phyloP scores from a whole-genome alignment of 129 eudicot species.

The Rutidosis leptorrhynchoides region DNA sequence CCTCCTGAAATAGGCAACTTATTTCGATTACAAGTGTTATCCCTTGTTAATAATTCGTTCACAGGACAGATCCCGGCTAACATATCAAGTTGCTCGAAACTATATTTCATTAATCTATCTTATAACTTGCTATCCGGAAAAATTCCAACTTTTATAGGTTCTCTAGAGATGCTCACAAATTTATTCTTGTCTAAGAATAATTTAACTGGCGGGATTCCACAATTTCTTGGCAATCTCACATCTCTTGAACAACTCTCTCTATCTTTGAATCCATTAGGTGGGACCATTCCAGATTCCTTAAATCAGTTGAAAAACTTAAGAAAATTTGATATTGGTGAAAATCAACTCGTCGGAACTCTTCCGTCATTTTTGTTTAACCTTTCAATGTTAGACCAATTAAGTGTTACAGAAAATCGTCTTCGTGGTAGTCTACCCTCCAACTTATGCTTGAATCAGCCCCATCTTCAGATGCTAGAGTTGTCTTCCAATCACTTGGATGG shows the following conservation, averaged over 20 bases:
- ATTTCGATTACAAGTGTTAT: background rate
- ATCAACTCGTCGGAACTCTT: slow-evolving; percentile 19
- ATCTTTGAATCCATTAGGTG: background rate
- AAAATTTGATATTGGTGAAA: background rate
- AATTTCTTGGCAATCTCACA: slow-evolving; percentile 22
- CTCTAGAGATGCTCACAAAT: background rate
- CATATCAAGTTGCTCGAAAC: slow-evolving; percentile 23
- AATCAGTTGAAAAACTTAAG: background rate
- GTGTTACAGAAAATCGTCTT: slow-evolving; percentile 19
- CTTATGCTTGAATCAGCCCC: slow-evolving; percentile 30
- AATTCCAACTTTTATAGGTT: background rate
- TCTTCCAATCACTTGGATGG: slow-evolving; percentile 27
- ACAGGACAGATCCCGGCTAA: slow-evolving; percentile 19
- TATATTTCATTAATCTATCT: background rate
- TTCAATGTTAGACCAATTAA: slow-evolving; percentile 13
- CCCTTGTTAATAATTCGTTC: slow-evolving; percentile 9
- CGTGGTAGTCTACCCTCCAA: slow-evolving; percentile 22
- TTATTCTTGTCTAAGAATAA: background rate
- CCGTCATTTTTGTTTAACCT: slow-evolving; percentile 31
- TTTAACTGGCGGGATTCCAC: background rate
- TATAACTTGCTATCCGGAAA: slow-evolving; percentile 15
- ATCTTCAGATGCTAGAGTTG: background rate
- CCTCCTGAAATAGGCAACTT: slow-evolving; percentile 19
- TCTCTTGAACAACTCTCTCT: background rate
- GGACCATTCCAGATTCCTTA: slow-evolving; percentile 33